These are phyloP conservation scores for Royoungia palumana DNA, from an alignment of 768 basidiomycete species.

Conservation along the genomic window DNA sequence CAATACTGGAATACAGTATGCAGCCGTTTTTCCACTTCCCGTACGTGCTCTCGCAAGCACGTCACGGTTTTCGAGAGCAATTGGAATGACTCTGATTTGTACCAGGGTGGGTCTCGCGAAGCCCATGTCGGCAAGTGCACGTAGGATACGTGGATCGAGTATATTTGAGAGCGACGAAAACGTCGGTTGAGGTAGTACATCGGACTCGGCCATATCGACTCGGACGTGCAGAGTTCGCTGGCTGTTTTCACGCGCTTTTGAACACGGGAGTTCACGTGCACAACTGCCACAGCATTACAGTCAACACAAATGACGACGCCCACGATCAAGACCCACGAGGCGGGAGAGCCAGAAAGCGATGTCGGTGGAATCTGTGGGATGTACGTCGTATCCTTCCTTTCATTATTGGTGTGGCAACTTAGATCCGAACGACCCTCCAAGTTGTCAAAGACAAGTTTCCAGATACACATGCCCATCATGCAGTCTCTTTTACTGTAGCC, in stretches of 20 bases:
- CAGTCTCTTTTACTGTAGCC: conserved; percentile 77
- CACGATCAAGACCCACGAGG: conserved; percentile 15
- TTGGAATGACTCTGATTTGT: conserved; percentile 87
- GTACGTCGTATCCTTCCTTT: conserved; percentile 31
- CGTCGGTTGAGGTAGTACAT: conserved; percentile 40
- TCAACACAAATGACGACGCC: conserved; percentile 10
- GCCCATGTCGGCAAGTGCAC: conserved; percentile 84
- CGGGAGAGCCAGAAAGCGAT: conserved; percentile 5
- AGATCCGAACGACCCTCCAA: conserved; percentile 26
- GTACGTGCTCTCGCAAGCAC: conserved; percentile 93
- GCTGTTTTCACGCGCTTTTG: too few species aligned
- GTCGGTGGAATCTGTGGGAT: conserved; percentile 37
- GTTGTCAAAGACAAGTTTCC: conserved; percentile 72
- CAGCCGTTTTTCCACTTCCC: conserved; percentile 95
- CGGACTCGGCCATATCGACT: conserved; percentile 35
- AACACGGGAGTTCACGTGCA: neutral
- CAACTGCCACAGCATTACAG: too few species aligned
- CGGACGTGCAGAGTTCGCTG: too few species aligned
- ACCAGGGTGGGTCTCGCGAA: conserved; percentile 92
- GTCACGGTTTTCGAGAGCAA: conserved; percentile 85
- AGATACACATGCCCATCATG: conserved; percentile 82
- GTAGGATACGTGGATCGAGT: conserved; percentile 80
- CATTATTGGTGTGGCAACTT: conserved; percentile 1
- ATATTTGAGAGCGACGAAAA: conserved; percentile 69
- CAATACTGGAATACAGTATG: conserved; percentile 87